Evolutionary conservation across 1,284 basidiomycete genomes (phyloP), one percentile per base, ranked within the genome.

Genomic region (Tilletia horrida): DNA sequence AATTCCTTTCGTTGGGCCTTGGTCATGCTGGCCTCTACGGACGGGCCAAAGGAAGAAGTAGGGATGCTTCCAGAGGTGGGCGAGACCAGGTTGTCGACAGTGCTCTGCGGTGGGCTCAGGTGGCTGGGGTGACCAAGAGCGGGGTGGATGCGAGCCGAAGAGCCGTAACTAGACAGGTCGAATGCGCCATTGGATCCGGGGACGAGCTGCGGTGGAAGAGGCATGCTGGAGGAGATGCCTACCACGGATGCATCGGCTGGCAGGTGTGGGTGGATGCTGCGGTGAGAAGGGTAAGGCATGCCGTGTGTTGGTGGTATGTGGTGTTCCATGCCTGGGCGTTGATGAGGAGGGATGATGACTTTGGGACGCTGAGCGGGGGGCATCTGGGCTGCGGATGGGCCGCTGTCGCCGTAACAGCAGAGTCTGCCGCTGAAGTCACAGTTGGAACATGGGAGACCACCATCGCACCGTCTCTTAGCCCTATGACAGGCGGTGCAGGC

Each of bases 381-480:
- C 3, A 83, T 82, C 1, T 82, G 82, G 25, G 83, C 83, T 21
- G 78, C 74, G 57, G 83, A 80, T 29, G 83, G 82, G 63, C 80
- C 77, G 3, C 82, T 76, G 69, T 83, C 83, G 72, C 83, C 67
- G 67, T 85, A 85, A 45, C 82, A 74, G 70, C 84, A 85, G 2
- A 81, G 74, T 47, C 83, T 71, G 14, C 83, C 83, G 7, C 83
- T 84, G 69, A 85, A 85, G 73, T 85, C 84, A 77, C 84, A 85
- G 73, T 85, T 85, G 61, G 82, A 83, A 72, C 84, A 85, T 1
- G 84, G 84, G 0, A 84, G 82, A 61, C 84, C 84, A 21, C 84
- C 84, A 70, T 85, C 84, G 66, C 84, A 85, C 14, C 84, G 78
- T 62, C 84, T 77, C 76, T 85, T 85, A 72, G 84, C 84, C 77